Evolutionary conservation across 164 flowering plant species (phyloP), one percentile per base, ranked within the genome.

Genomic region (Nymphaea thermarum): DNA sequence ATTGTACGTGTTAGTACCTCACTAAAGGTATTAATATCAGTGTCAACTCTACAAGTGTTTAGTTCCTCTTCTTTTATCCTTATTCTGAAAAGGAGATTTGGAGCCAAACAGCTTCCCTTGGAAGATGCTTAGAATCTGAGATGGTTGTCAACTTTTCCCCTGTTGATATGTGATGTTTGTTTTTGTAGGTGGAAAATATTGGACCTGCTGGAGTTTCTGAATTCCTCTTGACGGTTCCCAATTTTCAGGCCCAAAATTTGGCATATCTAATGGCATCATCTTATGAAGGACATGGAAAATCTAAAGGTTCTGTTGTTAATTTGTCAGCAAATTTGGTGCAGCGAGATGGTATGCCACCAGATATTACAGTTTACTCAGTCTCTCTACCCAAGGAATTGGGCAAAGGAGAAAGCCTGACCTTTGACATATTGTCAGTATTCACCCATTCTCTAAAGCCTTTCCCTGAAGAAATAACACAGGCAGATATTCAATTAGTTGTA

Each of bases 401-500:
- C 25, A 77, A 85, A 63, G 91, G 96, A n/a, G 83, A 82, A 64
- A 83, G 76, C 66, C 51, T 87, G 62, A 87, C 76, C 63, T 66
- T 94, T 75, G 91, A 90, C 62, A 78, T 86, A 53, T 75, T 82
- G 63, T 85, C 90, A 16, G 93, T 78, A 11, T 87, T 82, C 65
- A 84, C 92, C 43, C 90, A 90, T 72, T 45, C 80, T 6, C 66
- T 91, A 76, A 77, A 72, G 68, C 97, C 96, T n/a, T 87, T 91
- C 68, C 97, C 97, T 12, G 91, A 88, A 78, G 80, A 89, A 77
- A 91, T 90, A 43, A 84, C 86, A 60, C 99, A 91, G 75, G 93
- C 83, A 65, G 96, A 91, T 79, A 66, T 57, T 62, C 97, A 91
- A 84, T 84, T 94, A 55, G 79, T 94, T 41, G 68, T 85, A 44